phyloP scores from a whole-genome alignment of 768 basidiomycete species.

The Dentipellis fragilis region DNA sequence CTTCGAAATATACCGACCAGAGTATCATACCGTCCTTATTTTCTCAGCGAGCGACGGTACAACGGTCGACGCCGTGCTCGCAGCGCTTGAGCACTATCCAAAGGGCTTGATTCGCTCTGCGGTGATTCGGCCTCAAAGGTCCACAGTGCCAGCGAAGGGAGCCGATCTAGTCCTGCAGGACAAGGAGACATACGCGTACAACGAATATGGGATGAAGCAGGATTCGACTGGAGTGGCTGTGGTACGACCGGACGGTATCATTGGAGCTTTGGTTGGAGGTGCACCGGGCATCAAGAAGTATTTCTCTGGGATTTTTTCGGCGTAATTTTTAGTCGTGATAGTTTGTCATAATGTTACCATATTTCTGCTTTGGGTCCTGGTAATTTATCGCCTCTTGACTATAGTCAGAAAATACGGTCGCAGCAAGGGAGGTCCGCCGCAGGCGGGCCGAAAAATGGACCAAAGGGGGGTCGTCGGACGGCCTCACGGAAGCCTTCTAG shows the following conservation, averaged over 20 bases:
- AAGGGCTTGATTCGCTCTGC: not conserved
- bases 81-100: not conserved
- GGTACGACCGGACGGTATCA: not conserved
- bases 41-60: not conserved
- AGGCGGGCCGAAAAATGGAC: too few relatives aligned
- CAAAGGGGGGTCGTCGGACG: too few relatives aligned
- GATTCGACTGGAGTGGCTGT: not conserved
- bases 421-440: too few relatives aligned
- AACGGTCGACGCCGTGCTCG: not conserved
- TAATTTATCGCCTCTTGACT: too few relatives aligned
- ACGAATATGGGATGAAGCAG: not conserved
- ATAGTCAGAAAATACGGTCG: too few relatives aligned
- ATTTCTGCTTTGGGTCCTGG: too few relatives aligned
- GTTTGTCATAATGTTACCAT: not conserved
- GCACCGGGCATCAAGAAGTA: not conserved
- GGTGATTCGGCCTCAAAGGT: not conserved
- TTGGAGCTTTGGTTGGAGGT: not conserved
- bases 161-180: not conserved
- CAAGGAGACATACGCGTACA: not conserved
- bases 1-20: constrained; percentile 10
- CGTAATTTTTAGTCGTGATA: not conserved
- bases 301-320: constrained; percentile 2
- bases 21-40: constrained; percentile 9
- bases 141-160: not conserved
- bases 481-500: too few relatives aligned